phyloP scores from a whole-genome alignment of 2,329 filamentous ascomycete species.

The Stromatinia cepivora region DNA sequence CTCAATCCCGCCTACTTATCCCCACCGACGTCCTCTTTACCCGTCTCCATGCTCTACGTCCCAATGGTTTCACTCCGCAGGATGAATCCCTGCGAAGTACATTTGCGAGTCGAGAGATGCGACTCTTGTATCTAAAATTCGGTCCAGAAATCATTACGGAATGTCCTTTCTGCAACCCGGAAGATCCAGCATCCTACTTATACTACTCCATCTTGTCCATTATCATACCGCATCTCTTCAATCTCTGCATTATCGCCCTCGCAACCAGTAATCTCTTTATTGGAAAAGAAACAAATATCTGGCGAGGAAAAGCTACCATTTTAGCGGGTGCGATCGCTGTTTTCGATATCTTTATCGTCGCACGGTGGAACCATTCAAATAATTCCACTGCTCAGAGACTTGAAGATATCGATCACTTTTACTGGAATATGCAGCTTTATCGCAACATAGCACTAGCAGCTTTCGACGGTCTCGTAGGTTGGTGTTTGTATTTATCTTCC shows the following conservation, averaged over 20 bases:
- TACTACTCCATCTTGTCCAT: constrained; percentile 77
- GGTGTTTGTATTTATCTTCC: constrained; percentile 69
- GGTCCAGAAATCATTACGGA: constrained; percentile 71
- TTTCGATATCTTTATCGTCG: constrained; percentile 65
- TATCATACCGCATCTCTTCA: constrained; percentile 74
- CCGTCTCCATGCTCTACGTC: constrained; percentile 63
- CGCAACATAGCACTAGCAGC: constrained; percentile 64
- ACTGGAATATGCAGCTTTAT: constrained; percentile 65
- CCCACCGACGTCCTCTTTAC: constrained; percentile 82
- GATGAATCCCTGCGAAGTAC: constrained; percentile 68
- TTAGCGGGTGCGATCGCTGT: constrained; percentile 58
- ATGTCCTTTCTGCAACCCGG: constrained; percentile 81
- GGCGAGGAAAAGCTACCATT: constrained; percentile 70
- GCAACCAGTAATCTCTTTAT: constrained; percentile 69
- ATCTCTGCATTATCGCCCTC: constrained; percentile 70
- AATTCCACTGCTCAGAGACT: constrained; percentile 64
- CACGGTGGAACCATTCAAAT: constrained; percentile 62
- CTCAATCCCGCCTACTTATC: constrained; percentile 79
- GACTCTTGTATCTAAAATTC: constrained; percentile 79
- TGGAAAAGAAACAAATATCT: constrained; percentile 62
- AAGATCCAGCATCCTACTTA: constrained; percentile 69
- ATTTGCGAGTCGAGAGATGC: constrained; percentile 69
- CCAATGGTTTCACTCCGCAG: constrained; percentile 49
- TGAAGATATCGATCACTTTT: constrained; percentile 66
- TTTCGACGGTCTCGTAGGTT: constrained; percentile 64